Evolutionary conservation across 1,284 basidiomycete species (phyloP).

Genomic region (Pascua guehoae): DNA sequence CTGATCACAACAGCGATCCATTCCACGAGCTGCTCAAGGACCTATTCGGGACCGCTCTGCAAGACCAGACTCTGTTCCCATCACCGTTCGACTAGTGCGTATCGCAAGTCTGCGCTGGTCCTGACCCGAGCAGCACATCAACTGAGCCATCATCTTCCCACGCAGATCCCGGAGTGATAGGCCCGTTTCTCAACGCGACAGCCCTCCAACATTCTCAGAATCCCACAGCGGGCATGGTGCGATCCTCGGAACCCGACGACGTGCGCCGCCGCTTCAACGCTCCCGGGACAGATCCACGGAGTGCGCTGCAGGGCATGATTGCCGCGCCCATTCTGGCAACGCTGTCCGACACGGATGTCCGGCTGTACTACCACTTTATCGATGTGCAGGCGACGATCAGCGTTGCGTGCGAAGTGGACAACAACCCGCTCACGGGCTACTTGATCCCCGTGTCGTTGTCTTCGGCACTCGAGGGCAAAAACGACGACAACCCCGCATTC

Average conservation of each 20-base stretch:
- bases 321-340: slow-evolving; percentile 6
- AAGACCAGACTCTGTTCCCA: neutral
- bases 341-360: slow-evolving; percentile 10
- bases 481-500: slow-evolving; percentile 13
- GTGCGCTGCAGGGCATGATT: slow-evolving; percentile 5
- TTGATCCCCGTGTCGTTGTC: slow-evolving; percentile 14
- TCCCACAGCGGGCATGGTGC: neutral
- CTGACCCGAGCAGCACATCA: too few species aligned
- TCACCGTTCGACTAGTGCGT: too few species aligned
- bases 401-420: slow-evolving; percentile 7
- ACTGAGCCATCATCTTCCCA: too few species aligned
- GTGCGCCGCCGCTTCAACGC: slow-evolving; percentile 16
- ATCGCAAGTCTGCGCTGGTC: too few species aligned
- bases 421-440: slow-evolving; percentile 10
- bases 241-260: slow-evolving; percentile 5
- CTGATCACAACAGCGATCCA: slow-evolving; percentile 4
- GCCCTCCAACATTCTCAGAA: too few species aligned
- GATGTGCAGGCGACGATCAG: slow-evolving; percentile 14
- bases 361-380: slow-evolving; percentile 14
- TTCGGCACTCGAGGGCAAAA: slow-evolving; percentile 2
- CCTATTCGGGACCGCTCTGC: slow-evolving; percentile 8
- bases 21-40: slow-evolving; percentile 15
- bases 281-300: slow-evolving; percentile 7
- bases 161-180: too few species aligned
- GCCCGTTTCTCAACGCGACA: too few species aligned